These are phyloP conservation scores for Cercophora newfieldiana DNA, from an alignment of 495 filamentous ascomycete species.

Conservation along the genomic window DNA sequence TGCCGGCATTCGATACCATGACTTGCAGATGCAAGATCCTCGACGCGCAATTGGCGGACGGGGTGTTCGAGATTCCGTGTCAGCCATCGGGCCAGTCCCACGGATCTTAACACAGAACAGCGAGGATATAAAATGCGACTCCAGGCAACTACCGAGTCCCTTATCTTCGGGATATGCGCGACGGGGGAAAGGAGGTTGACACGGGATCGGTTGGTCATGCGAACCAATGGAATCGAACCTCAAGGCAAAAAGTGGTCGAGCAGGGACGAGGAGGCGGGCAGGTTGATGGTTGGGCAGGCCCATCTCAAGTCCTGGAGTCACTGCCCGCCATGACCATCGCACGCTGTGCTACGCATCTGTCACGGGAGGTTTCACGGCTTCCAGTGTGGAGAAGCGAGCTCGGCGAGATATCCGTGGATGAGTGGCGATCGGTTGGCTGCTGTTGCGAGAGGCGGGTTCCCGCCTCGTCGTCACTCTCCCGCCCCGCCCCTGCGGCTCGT, in stretches of 20 bases:
- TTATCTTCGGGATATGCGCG: neutral
- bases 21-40: neutral
- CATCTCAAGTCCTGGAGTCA: neutral
- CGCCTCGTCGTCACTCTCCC: neutral
- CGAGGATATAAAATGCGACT: neutral
- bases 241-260: neutral
- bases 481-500: no score
- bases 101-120: neutral
- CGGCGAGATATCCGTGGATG: neutral
- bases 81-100: neutral
- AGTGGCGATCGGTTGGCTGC: neutral
- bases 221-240: neutral
- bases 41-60: neutral
- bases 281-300: neutral
- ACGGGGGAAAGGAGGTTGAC: neutral
- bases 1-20: neutral
- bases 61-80: neutral
- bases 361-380: neutral
- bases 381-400: neutral
- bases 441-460: neutral
- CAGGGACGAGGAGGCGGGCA: neutral
- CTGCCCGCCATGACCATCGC: neutral
- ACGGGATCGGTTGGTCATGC: neutral
- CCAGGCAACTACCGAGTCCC: slow-evolving; percentile 5
- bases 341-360: neutral